These are phyloP conservation scores for Botrytis fabae DNA, from an alignment of 2,329 filamentous ascomycete genomes.

Conservation along the genomic window DNA sequence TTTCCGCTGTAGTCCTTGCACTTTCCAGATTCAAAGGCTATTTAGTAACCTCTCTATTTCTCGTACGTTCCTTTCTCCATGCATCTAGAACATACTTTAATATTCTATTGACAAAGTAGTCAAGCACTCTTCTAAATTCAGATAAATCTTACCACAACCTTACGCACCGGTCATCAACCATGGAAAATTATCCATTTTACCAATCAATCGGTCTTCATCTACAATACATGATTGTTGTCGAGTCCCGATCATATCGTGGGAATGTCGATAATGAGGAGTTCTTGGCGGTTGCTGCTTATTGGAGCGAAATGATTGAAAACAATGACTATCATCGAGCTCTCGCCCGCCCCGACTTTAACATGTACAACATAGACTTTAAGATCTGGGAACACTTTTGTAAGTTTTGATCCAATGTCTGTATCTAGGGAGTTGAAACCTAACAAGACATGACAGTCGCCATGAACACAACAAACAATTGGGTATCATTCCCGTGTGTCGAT, in stretches of 20 bases:
- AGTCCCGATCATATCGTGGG: neutral
- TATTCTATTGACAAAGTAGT: neutral
- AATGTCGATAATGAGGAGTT: neutral
- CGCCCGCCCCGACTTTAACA: neutral
- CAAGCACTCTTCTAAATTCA: neutral
- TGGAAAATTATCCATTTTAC: neutral
- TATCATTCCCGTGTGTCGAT: neutral
- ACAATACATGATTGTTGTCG: neutral
- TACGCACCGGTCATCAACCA: neutral
- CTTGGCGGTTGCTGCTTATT: neutral
- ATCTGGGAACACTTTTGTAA: neutral
- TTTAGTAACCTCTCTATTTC: neutral
- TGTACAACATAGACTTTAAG: neutral
- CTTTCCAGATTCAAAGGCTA: neutral
- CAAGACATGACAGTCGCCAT: neutral
- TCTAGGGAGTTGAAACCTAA: neutral
- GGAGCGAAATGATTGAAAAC: neutral
- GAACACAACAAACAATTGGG: neutral
- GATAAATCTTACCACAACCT: neutral
- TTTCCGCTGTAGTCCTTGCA: accelerated
- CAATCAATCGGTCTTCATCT: neutral
- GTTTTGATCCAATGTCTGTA: neutral
- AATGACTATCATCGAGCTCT: neutral
- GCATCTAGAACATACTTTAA: accelerated
- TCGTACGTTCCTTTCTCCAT: neutral